A percentile compares a stretch with the other conserved stretches of the same genome.
Evolutionary conservation across 2,329 filamentous ascomycete species (phyloP).

Genomic region (Phialemoniopsis sp.): DNA sequence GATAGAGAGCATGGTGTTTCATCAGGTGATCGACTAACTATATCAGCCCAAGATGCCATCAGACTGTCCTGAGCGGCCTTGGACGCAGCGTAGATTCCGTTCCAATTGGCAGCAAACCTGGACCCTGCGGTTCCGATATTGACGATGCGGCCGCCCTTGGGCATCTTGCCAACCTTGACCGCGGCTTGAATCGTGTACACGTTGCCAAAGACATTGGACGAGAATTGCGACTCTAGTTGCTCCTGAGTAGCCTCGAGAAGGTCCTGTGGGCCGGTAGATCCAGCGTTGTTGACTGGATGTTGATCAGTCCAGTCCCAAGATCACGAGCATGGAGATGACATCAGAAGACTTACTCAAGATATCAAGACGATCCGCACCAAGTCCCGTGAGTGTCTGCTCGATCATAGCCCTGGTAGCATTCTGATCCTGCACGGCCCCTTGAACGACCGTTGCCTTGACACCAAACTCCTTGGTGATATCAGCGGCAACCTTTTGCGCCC

Average conservation of each 20-base stretch:
- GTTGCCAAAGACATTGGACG: conserved; percentile 18
- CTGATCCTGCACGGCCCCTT: conserved; percentile 9
- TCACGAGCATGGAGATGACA: too few relatives aligned
- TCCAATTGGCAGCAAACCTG: conserved; percentile 9
- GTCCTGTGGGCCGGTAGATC: conserved; percentile 4
- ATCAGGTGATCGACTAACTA: too few relatives aligned
- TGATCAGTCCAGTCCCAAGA: too few relatives aligned
- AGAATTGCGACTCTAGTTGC: conserved; percentile 15
- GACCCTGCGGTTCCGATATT: conserved; percentile 24
- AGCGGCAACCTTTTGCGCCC: conserved; percentile 10
- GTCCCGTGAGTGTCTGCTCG: conserved; percentile 13
- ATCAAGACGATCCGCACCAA: conserved; percentile 17
- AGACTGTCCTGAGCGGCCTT: conserved; percentile 7
- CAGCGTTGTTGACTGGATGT: conserved; percentile 22
- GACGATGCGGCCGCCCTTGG: conserved; percentile 25
- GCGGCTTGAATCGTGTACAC: conserved; percentile 19
- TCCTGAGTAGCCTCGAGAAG: conserved; percentile 12
- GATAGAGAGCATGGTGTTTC: not conserved
- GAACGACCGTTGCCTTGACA: conserved; percentile 11
- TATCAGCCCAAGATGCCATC: conserved; percentile 3
- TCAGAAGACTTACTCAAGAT: conserved; percentile 21
- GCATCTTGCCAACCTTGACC: conserved; percentile 18
- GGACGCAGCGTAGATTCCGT: conserved; percentile 5
- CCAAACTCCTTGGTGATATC: conserved; percentile 7
- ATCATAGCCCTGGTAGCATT: conserved; percentile 13